Percentiles rank a stretch among this genome's conserved stretches.
Evolutionary conservation across 2,329 filamentous ascomycete species (phyloP).

Genomic region (Xylariaceae sp.): DNA sequence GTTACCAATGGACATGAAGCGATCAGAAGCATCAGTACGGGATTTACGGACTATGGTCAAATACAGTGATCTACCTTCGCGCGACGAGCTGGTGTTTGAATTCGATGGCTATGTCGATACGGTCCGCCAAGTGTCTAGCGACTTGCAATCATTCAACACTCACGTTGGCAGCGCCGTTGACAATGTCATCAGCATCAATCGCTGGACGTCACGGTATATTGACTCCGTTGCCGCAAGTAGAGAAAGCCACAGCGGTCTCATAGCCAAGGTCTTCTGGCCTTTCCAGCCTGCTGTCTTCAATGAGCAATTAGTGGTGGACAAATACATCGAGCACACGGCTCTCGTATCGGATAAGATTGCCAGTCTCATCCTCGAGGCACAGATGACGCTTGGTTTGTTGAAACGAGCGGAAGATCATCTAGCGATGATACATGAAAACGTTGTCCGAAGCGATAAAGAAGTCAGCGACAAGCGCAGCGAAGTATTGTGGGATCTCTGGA

Average conservation of each 20-base stretch:
- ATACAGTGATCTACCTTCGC: conserved; percentile 63
- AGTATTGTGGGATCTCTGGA: conserved; percentile 68
- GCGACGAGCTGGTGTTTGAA: conserved; percentile 68
- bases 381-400: conserved; percentile 62
- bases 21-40: conserved; percentile 67
- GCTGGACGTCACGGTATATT: conserved; percentile 68
- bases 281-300: conserved; percentile 60
- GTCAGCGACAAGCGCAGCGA: conserved; percentile 59
- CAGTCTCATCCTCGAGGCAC: conserved; percentile 64
- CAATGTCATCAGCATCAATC: conserved; percentile 68
- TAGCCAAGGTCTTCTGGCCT: conserved; percentile 53
- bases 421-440: conserved; percentile 64
- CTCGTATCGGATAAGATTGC: conserved; percentile 67
- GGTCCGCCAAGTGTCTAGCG: conserved; percentile 58
- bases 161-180: conserved; percentile 72
- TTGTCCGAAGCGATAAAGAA: conserved; percentile 58
- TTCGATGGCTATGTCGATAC: conserved; percentile 73
- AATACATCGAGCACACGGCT: conserved; percentile 70
- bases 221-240: conserved; percentile 50
- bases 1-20: conserved; percentile 75
- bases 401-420: conserved; percentile 66
- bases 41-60: conserved; percentile 70
- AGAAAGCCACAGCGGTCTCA: conserved; percentile 25
- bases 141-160: conserved; percentile 71
- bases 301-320: conserved; percentile 62